Conservation (phyloP, 495 filamentous ascomycete species). For the Neurospora sp. region DNA sequence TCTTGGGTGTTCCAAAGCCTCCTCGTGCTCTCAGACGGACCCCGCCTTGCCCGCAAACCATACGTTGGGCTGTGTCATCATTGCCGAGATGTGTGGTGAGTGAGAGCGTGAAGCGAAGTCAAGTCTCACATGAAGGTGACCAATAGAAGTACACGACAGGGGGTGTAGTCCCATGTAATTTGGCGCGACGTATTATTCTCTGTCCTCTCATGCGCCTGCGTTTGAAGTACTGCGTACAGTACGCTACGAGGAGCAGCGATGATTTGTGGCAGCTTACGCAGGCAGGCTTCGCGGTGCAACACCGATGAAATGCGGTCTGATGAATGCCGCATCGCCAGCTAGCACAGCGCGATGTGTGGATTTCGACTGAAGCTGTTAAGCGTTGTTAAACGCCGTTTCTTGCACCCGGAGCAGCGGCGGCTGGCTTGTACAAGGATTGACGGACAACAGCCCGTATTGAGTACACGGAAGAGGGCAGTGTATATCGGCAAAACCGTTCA, state of each 20-base stretch:
- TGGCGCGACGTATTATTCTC: slow-evolving; percentile 6
- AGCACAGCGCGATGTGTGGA: background rate
- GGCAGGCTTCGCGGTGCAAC: background rate
- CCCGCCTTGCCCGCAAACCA: slow-evolving; percentile 19
- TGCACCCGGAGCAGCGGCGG: background rate
- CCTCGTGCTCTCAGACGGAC: slow-evolving; percentile 16
- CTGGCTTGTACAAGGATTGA: background rate
- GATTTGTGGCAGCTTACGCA: slow-evolving; percentile 2
- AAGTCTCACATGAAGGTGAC: slow-evolving; percentile 20
- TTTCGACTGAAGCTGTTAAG: background rate
- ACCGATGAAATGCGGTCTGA: background rate
- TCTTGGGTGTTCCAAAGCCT: slow-evolving; percentile 4
- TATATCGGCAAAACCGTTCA: background rate
- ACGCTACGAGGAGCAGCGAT: slow-evolving; percentile 1
- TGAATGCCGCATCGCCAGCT: background rate
- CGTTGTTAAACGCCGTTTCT: background rate
- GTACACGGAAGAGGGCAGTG: background rate
- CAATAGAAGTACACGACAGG: slow-evolving; percentile 29
- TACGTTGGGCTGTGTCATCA: slow-evolving; percentile 15
- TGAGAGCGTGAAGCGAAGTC: slow-evolving; percentile 19
- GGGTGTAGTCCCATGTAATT: slow-evolving; percentile 30
- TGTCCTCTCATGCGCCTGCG: background rate
- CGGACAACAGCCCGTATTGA: background rate
- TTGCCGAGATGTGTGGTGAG: slow-evolving; percentile 27
- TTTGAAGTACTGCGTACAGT: background rate